Percentiles rank a stretch among this genome's conserved stretches.
Conservation (phyloP, 352 stramenopile genomes). For the Globisporangium yorkense region DNA sequence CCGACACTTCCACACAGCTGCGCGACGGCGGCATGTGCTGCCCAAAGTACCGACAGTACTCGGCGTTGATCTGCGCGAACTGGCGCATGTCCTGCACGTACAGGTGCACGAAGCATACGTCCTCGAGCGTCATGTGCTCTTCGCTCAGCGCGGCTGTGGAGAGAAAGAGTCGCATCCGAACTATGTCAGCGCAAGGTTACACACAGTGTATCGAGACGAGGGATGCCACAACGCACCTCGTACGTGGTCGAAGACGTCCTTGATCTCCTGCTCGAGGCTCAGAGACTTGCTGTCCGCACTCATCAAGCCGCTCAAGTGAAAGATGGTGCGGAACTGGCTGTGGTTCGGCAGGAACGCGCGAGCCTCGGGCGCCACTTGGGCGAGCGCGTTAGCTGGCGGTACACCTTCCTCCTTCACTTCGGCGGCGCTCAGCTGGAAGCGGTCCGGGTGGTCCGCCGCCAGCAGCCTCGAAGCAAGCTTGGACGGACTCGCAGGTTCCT, state of each 20-base stretch:
- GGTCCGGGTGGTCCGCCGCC: background rate
- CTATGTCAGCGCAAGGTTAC: background rate
- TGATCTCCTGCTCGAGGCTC: slow-evolving; percentile 58
- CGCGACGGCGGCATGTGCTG: slow-evolving; percentile 75
- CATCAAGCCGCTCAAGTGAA: slow-evolving; percentile 62
- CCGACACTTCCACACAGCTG: slow-evolving; percentile 82
- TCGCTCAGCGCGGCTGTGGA: slow-evolving; percentile 17
- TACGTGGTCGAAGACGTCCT: slow-evolving; percentile 42
- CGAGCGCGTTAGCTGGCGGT: slow-evolving; percentile 1
- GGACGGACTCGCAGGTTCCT: slow-evolving; percentile 41
- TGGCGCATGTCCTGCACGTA: slow-evolving; percentile 94
- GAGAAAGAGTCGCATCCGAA: background rate
- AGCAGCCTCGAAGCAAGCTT: slow-evolving; percentile 36
- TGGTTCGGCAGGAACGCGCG: slow-evolving; percentile 20
- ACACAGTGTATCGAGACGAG: no score
- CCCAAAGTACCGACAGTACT: slow-evolving; percentile 92
- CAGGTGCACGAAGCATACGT: slow-evolving; percentile 96
- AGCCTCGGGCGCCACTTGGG: slow-evolving; percentile 10
- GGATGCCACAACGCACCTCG: slow-evolving; percentile 10
- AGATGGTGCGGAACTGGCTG: slow-evolving; percentile 56
- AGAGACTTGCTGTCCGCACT: slow-evolving; percentile 26
- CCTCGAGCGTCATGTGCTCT: slow-evolving; percentile 60
- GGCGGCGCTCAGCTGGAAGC: background rate
- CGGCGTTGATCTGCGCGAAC: slow-evolving; percentile 92
- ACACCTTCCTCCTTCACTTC: background rate